phyloP scores from a whole-genome alignment of 352 stramenopile species.

The Pythium phragmiticola region DNA sequence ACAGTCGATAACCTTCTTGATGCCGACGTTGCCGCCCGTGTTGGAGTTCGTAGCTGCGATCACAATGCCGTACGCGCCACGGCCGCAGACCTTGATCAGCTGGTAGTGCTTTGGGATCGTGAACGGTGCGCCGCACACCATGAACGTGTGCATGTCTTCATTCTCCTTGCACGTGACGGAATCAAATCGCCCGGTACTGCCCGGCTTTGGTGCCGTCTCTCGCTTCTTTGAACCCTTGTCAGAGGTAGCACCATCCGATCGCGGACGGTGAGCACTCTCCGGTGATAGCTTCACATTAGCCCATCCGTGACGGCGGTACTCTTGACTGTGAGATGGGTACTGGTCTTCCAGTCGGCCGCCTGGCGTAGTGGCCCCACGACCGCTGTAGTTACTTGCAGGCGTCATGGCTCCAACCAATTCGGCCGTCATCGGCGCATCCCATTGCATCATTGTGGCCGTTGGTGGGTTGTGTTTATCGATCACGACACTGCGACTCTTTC shows the following conservation, averaged over 20 bases:
- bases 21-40: constrained; percentile 83
- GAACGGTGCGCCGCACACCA: constrained; percentile 87
- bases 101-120: constrained; percentile 85
- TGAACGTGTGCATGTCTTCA: constrained; percentile 87
- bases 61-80: constrained; percentile 88
- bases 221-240: constrained; percentile 35
- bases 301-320: constrained; percentile 68
- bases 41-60: constrained; percentile 83
- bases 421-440: constrained; percentile 33
- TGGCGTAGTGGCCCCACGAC: constrained; percentile 13
- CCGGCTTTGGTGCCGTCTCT: constrained; percentile 32
- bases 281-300: constrained; percentile 79
- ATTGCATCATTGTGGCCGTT: constrained; percentile 75
- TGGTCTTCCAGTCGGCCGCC: constrained; percentile 16
- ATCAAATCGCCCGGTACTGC: constrained; percentile 31
- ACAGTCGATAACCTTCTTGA: constrained; percentile 92
- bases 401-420: constrained; percentile 27
- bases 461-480: constrained; percentile 71
- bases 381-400: constrained; percentile 23
- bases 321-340: constrained; percentile 22
- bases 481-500: constrained; percentile 76
- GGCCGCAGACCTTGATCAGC: constrained; percentile 87
- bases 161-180: constrained; percentile 84
- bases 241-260: constrained; percentile 49
- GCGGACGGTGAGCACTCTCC: constrained; percentile 48